phyloP scores from a whole-genome alignment of 2,329 filamentous ascomycete genomes.

The Chaetomium sp. region DNA sequence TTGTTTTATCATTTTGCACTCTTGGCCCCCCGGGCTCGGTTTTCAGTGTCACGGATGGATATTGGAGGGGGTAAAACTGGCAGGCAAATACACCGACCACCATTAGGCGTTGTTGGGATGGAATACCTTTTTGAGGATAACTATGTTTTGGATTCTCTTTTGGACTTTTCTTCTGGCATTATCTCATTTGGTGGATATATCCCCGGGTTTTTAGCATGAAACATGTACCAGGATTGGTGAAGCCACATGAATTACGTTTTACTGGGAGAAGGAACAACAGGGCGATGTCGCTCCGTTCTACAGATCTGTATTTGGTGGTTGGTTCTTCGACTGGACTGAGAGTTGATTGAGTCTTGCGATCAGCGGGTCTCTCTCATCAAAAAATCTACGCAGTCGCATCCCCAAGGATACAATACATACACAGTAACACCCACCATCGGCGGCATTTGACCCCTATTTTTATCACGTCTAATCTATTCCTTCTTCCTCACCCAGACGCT shows the following conservation, averaged over 20 bases:
- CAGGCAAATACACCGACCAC: constrained; percentile 14
- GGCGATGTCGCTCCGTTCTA: neutral
- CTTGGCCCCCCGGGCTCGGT: constrained; percentile 13
- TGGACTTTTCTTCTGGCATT: constrained; percentile 3
- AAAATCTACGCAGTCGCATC: neutral
- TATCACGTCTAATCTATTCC: constrained; percentile 4
- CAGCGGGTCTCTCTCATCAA: neutral
- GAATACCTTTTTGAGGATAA: constrained; percentile 19
- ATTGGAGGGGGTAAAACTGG: constrained; percentile 17
- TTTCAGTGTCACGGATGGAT: constrained; percentile 11
- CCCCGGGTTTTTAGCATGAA: constrained; percentile 19
- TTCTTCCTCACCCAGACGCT: neutral
- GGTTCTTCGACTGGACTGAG: neutral
- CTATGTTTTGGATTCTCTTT: constrained; percentile 13
- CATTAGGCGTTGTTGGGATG: constrained; percentile 26
- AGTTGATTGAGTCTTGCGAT: neutral
- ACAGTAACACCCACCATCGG: neutral
- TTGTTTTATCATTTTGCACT: constrained; percentile 7
- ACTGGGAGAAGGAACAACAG: neutral
- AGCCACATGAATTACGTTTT: constrained; percentile 9
- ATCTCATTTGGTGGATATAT: constrained; percentile 25
- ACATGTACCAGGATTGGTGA: constrained; percentile 17
- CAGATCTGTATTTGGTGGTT: neutral
- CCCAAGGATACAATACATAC: neutral
- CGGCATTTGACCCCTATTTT: constrained; percentile 22